Percentiles rank a stretch among this genome's conserved stretches.
Evolutionary conservation across 192 early-diverging fungal species (phyloP).

Genomic region (Helicostylum pulchrum): DNA sequence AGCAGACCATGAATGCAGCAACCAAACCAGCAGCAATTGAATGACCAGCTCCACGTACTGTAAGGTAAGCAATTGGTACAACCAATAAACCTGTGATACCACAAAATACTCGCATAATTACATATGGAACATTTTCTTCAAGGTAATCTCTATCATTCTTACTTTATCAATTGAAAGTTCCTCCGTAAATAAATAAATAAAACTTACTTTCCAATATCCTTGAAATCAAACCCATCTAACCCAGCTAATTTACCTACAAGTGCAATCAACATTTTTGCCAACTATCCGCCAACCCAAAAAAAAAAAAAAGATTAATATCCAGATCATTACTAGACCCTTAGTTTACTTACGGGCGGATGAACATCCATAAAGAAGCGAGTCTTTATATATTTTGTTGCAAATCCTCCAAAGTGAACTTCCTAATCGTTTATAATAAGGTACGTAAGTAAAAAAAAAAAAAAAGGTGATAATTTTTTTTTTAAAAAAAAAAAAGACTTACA

Average conservation of each 20-base stretch:
- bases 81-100: slow-evolving; percentile 77
- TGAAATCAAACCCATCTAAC: slow-evolving; percentile 94
- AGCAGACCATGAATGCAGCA: slow-evolving; percentile 75
- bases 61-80: slow-evolving; percentile 80
- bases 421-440: slow-evolving; percentile 66
- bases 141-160: slow-evolving; percentile 74
- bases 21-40: slow-evolving; percentile 69
- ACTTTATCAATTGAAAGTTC: not conserved
- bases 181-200: not conserved
- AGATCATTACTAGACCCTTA: no score
- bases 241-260: slow-evolving; percentile 73
- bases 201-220: slow-evolving; percentile 79
- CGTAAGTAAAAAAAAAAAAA: not conserved
- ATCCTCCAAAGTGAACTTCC: slow-evolving; percentile 99
- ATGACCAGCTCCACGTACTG: slow-evolving; percentile 77
- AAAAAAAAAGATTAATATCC: not conserved
- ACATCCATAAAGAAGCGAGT: slow-evolving; percentile 93
- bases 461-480: not conserved
- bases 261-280: slow-evolving; percentile 47
- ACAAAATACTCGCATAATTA: slow-evolving; percentile 77
- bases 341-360: slow-evolving; percentile 86
- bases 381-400: slow-evolving; percentile 82
- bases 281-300: slow-evolving; percentile 5
- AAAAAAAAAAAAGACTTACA: not conserved
- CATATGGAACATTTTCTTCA: slow-evolving; percentile 83